A percentile compares a stretch with the other conserved stretches of the same genome.
phyloP scores from a whole-genome alignment of 176 grass and related monocot species.

The Guadua angustifolia region DNA sequence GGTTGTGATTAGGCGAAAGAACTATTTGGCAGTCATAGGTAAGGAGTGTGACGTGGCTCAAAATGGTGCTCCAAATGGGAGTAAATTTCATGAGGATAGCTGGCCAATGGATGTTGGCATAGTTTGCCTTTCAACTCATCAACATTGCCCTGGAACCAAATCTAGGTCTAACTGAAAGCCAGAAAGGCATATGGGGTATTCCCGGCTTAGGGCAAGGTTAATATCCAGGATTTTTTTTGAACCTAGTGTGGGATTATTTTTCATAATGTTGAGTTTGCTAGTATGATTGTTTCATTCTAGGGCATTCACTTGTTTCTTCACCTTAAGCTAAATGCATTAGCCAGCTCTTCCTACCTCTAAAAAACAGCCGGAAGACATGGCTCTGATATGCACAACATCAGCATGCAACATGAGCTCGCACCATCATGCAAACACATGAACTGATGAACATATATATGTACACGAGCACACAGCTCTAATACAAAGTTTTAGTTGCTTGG shows the following conservation, averaged over 20 bases:
- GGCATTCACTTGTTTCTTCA: slow-evolving; percentile 1
- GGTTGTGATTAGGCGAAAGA: slow-evolving; percentile 2
- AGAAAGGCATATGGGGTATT: neutral
- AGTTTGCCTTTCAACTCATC: neutral
- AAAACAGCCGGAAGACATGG: slow-evolving; percentile 1
- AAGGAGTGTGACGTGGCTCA: neutral
- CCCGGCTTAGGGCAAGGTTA: slow-evolving; percentile 9
- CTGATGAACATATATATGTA: neutral
- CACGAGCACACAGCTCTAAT: neutral
- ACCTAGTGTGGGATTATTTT: slow-evolving; percentile 11
- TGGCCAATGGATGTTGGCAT: neutral
- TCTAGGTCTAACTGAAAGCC: slow-evolving; percentile 6
- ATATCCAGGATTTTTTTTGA: neutral
- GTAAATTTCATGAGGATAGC: neutral
- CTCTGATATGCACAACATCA: slow-evolving; percentile 7
- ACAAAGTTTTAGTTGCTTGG: neutral
- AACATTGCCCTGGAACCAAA: neutral
- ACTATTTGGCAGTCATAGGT: neutral
- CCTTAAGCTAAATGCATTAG: neutral
- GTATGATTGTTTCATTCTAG: neutral
- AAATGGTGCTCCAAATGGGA: neutral
- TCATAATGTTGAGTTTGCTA: neutral
- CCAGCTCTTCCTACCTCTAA: slow-evolving; percentile 23
- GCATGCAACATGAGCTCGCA: neutral
- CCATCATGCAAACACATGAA: neutral